Base-by-base conservation (phyloP, 1,284 basidiomycete genomes). In the Anthracocystis walkeri region DNA sequence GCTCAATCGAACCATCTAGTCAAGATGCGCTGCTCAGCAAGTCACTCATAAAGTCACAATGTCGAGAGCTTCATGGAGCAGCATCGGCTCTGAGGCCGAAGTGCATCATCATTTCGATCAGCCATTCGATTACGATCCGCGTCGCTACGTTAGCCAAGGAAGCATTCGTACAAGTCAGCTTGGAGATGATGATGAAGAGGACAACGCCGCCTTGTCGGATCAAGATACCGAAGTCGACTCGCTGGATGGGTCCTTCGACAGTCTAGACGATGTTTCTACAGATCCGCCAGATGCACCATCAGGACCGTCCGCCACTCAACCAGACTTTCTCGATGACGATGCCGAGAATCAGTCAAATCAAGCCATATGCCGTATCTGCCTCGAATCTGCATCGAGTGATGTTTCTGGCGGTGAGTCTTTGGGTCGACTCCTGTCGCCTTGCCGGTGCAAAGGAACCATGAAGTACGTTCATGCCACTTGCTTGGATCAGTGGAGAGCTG, bases 381-480 rank as follows among this genome's bases (percentile, higher is more conserved):
- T 74, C 6, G 71, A 73, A 14, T 62, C 68, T 21, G 56, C 68
- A 0, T 54, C 61, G 8, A 61, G 58, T 18, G 67, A 64, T 50
- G 40, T 23, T 1, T 50, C 55, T 33, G 65, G 58, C 12, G 74
- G 69, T 31, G 74, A 76, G 38, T 66, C 65, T 27, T 53, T 76
- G 4, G 74, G 74, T 31, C 68, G 77, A 1, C 60, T 79, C 11
- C 52, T 79, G 7, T 70, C 72, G 8, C 81, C 81, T 4, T 82
- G 81, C 58, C 57, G 65, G 25, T 82, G 81, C 62, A 65, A 70
- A n/a, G 81, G 81, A 12, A 81, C 81, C n/a, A 80, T 82, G 80
- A 77, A 79, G 63, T 83, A 77, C 49, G 80, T 83, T 25, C 82
- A 83, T 46, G 69, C 77, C n/a, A 72, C 70, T n/a, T 83, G 82